phyloP scores from a whole-genome alignment of 805 yeast genomes.

The Barnettozyma sucrosica region DNA sequence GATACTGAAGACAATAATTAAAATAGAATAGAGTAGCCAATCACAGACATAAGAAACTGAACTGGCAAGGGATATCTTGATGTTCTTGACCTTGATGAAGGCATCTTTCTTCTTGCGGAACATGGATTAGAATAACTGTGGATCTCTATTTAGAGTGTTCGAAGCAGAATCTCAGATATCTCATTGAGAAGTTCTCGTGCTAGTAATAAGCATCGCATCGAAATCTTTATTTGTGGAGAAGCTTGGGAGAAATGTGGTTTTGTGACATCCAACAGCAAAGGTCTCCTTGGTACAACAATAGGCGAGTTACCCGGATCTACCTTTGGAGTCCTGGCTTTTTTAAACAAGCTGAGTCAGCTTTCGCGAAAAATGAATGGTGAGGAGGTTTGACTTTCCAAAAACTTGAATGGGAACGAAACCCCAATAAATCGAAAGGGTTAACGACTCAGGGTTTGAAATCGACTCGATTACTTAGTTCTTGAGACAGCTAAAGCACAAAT shows the following conservation, averaged over 20 bases:
- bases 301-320: no score
- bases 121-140: background rate
- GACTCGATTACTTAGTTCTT: background rate
- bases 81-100: conserved; percentile 22
- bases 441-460: background rate
- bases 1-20: conserved; percentile 14
- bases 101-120: background rate
- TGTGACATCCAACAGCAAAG: no score
- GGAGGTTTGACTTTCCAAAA: background rate
- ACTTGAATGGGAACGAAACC: background rate
- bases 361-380: background rate
- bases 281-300: no score
- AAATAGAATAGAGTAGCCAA: conserved; percentile 25
- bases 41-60: conserved; percentile 28
- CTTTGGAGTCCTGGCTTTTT: no score
- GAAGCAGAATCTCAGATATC: background rate
- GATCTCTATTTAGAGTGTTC: no score
- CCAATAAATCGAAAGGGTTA: background rate
- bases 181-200: background rate
- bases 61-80: conserved; percentile 26
- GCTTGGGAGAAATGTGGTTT: background rate
- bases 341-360: background rate
- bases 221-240: background rate
- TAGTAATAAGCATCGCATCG: background rate
- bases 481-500: background rate